Percentiles rank a stretch among this genome's conserved stretches.
Evolutionary conservation across 2,329 filamentous ascomycete genomes (phyloP).

Genomic region (Akanthomyces uredinophilus): DNA sequence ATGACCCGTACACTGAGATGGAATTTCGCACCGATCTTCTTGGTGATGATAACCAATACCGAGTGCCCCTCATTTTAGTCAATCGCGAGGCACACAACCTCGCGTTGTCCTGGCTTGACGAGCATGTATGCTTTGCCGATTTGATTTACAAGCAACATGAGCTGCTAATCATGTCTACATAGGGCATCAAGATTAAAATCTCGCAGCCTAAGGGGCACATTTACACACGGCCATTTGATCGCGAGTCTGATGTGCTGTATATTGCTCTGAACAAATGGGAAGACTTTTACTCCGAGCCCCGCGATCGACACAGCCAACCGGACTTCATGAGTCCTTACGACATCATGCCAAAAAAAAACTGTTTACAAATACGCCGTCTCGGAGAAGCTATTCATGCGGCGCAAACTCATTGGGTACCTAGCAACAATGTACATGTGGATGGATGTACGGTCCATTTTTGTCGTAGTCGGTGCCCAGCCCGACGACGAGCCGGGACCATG

Average conservation of each 20-base stretch:
- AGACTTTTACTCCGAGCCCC: neutral
- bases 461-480: neutral
- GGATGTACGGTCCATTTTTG: neutral
- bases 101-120: neutral
- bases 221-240: neutral
- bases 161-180: neutral
- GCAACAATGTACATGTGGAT: neutral
- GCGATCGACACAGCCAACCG: neutral
- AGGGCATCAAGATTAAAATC: neutral
- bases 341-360: too few species aligned
- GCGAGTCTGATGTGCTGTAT: neutral
- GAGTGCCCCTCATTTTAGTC: neutral
- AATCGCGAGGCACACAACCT: neutral
- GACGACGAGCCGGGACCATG: neutral
- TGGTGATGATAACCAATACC: neutral
- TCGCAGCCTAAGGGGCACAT: neutral
- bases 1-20: neutral
- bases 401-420: neutral
- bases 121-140: neutral
- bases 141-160: too few species aligned
- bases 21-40: neutral
- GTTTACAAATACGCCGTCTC: neutral
- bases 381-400: neutral
- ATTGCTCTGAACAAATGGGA: neutral
- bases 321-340: neutral